Evolutionary conservation across 768 basidiomycete genomes (phyloP).

Genomic region (Leccinum subtestaceum): DNA sequence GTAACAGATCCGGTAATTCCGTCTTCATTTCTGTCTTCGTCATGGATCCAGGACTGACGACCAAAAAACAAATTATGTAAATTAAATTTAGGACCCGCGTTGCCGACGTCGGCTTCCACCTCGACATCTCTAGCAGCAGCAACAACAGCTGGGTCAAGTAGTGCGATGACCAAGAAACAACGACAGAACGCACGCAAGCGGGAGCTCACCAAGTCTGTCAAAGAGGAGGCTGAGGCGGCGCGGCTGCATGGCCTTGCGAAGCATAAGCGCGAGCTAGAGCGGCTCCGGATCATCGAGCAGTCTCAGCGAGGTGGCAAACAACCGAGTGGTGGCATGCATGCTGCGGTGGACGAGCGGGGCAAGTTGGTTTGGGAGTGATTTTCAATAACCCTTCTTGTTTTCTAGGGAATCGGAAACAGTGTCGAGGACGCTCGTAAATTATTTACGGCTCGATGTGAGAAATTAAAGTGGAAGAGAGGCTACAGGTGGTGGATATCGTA

Average conservation of each 20-base stretch:
- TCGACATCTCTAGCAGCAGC: conserved; percentile 30
- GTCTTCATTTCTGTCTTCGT: neutral
- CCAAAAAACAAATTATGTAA: neutral
- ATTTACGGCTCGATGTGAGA: conserved; percentile 19
- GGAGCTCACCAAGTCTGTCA: conserved; percentile 57
- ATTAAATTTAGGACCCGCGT: conserved; percentile 13
- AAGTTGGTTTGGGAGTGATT: conserved; percentile 54
- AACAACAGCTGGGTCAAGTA: conserved; percentile 26
- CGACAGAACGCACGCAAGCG: conserved; percentile 62
- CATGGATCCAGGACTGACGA: neutral
- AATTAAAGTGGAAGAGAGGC: neutral
- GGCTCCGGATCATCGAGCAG: conserved; percentile 47
- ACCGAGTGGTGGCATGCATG: conserved; percentile 59
- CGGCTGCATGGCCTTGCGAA: conserved; percentile 49
- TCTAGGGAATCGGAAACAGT: neutral
- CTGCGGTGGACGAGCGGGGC: conserved; percentile 53
- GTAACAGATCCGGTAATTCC: conserved; percentile 39
- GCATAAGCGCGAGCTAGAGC: conserved; percentile 63
- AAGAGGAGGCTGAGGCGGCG: conserved; percentile 51
- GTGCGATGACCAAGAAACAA: conserved; percentile 57
- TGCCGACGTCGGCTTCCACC: conserved; percentile 8
- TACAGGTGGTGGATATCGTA: conserved; percentile 13
- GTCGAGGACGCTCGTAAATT: conserved; percentile 15
- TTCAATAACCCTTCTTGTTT: neutral
- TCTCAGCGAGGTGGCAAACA: conserved; percentile 24